A percentile compares a stretch with the other conserved stretches of the same genome.
Evolutionary conservation across 441 rosid species (phyloP).

Genomic region (Erysimum pusillum): DNA sequence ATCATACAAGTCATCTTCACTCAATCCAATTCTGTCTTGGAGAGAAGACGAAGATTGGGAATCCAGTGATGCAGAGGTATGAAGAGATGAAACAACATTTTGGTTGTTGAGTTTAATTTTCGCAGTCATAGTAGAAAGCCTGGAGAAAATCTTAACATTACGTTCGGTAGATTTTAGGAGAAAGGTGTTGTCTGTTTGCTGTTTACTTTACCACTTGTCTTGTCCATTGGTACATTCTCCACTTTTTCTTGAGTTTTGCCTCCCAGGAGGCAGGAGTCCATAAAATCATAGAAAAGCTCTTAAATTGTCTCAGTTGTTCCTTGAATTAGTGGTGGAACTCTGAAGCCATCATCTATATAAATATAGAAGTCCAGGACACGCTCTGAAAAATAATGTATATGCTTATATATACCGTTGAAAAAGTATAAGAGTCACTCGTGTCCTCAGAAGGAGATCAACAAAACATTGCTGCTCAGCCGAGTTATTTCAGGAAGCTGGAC

Average conservation of each 20-base stretch:
- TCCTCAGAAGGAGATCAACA: constrained; percentile 6
- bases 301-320: constrained; percentile 14
- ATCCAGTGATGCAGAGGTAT: constrained; percentile 39
- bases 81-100: constrained; percentile 26
- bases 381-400: constrained; percentile 11
- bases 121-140: not conserved
- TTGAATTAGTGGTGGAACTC: not conserved
- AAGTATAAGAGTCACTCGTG: not conserved
- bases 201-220: constrained; percentile 20
- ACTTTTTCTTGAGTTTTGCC: constrained; percentile 19
- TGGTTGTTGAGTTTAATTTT: constrained; percentile 17
- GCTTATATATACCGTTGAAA: constrained; percentile 11
- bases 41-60: constrained; percentile 44
- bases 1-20: constrained; percentile 42
- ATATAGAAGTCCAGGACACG: constrained; percentile 39
- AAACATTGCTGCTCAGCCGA: constrained; percentile 6
- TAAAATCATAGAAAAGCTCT: constrained; percentile 14
- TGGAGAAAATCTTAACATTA: not conserved
- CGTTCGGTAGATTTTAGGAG: constrained; percentile 17
- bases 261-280: not conserved
- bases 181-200: not conserved
- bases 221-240: constrained; percentile 17
- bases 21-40: constrained; percentile 33
- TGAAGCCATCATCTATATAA: not conserved
- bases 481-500: not conserved